Base-by-base conservation (phyloP, 108 stramenopile species). In the Cyclotella kingstonii region DNA sequence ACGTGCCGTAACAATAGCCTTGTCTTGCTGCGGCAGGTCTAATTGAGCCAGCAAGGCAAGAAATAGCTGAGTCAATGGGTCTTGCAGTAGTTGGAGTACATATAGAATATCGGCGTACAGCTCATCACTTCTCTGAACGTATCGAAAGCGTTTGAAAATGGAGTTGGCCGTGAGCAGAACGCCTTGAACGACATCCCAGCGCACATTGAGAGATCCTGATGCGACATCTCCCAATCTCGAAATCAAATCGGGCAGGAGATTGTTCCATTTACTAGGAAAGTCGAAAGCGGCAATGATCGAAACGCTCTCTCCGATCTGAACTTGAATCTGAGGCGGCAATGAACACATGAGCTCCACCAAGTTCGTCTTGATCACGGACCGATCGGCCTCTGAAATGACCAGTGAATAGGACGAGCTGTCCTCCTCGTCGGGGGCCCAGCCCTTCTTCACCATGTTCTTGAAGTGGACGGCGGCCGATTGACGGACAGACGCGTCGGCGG, bases 361-460 rank as follows among this genome's bases (percentile, higher is more conserved):
- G 64, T 98, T 73, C 14, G 58, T 76, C 83, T 98, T 99, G 75
- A 99, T 91, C 10, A 80, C 44, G 14, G 53, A 68, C 17, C 96
- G 93, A 66, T 99, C 99, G n/a, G 33, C 26, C 1, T 77, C 28
- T 7, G 55, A 64, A 8, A 79, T 68, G 57, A 83, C 69, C 27
- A 56, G 46, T 18, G 81, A 80, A 14, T 71, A 73, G 10, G 74
- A 82, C 12, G 81, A 73, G n/a, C 68, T 78, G 25, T 82, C 80
- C 25, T 91, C 80, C 46, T 78, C 81, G 53, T 89, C 93, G 15
- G 66, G 60, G 0, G 52, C 53, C 98, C 98, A 99, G 30, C 85
- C 84, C 25, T 89, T 89, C 89, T 97, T 96, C 63, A 97, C 85
- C 41, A 97, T 52, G 78, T 98, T 99, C 51, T 98, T 99, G 83